These are phyloP conservation scores for Cyberlindnera mycetangii DNA, from an alignment of 805 yeast species.

Conservation along the genomic window DNA sequence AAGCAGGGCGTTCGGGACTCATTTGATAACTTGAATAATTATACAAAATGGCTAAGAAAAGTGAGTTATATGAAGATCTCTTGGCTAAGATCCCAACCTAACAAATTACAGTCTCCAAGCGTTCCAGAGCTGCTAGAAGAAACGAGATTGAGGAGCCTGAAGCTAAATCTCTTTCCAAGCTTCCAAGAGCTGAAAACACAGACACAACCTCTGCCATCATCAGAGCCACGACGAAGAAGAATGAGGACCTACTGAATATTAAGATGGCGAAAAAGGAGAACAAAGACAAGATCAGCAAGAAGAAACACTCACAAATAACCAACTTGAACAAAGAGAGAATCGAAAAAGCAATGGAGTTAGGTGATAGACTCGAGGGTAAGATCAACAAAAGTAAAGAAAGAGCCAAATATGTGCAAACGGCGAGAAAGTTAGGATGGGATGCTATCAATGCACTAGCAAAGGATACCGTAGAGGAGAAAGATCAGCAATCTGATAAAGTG, in stretches of 20 bases:
- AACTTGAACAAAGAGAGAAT: constrained; percentile 36
- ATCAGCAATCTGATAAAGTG: no score
- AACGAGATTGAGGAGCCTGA: constrained; percentile 47
- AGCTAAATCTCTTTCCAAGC: constrained; percentile 44
- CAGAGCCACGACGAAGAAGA: constrained; percentile 62
- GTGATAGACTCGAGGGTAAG: constrained; percentile 57
- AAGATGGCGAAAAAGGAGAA: constrained; percentile 41
- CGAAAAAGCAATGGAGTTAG: constrained; percentile 48
- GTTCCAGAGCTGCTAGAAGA: constrained; percentile 77
- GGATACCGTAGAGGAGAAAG: constrained; percentile 18
- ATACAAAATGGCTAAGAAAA: constrained; percentile 27
- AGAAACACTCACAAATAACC: constrained; percentile 31
- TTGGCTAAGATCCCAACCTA: no score
- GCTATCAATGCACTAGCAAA: constrained; percentile 50
- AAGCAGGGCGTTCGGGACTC: no score
- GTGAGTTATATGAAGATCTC: constrained; percentile 19
- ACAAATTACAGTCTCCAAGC: constrained; percentile 47
- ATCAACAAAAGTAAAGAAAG: constrained; percentile 63
- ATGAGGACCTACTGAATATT: constrained; percentile 56
- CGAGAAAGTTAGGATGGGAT: constrained; percentile 75
- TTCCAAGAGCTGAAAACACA: constrained; percentile 59
- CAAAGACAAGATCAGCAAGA: constrained; percentile 28
- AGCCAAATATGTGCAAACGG: constrained; percentile 56
- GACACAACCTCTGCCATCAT: constrained; percentile 63
- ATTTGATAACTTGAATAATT: neutral